Evolutionary conservation across 805 yeast species (phyloP).

Genomic region (Monosporozyma aerobia): DNA sequence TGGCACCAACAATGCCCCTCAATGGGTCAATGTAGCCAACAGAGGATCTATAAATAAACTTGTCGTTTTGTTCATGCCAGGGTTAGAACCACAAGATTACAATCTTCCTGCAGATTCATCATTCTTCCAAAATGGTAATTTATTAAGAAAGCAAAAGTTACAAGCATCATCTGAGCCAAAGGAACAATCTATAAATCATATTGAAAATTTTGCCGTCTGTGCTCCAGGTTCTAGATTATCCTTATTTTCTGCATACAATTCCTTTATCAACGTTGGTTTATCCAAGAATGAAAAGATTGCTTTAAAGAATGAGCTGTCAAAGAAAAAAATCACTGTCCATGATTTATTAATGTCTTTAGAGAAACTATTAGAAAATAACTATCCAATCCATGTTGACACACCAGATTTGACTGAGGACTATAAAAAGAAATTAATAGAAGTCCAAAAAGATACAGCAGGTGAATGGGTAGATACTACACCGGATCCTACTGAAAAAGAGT

Average conservation of each 20-base stretch:
- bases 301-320: conserved; percentile 24
- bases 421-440: conserved; percentile 6
- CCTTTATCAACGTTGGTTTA: conserved; percentile 49
- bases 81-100: conserved; percentile 43
- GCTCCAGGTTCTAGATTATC: conserved; percentile 62
- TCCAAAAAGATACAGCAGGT: neutral
- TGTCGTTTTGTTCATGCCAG: conserved; percentile 56
- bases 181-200: conserved; percentile 3
- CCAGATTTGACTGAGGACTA: conserved; percentile 10
- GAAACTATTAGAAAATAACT: conserved; percentile 41
- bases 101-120: conserved; percentile 12
- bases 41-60: conserved; percentile 41
- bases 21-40: conserved; percentile 43
- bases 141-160: conserved; percentile 4
- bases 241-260: conserved; percentile 43
- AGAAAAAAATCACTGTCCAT: conserved; percentile 34
- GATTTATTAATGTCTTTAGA: conserved; percentile 46
- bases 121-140: conserved; percentile 5
- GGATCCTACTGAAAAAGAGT: conserved; percentile 49
- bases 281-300: conserved; percentile 46
- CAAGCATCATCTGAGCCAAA: conserved; percentile 1
- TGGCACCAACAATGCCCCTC: conserved; percentile 36
- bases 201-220: conserved; percentile 37
- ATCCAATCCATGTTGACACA: conserved; percentile 50
- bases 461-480: conserved; percentile 49